Evolutionary conservation across 1,284 basidiomycete genomes (phyloP), one percentile per base, ranked within the genome.

Genomic region (Trametes pubescens): DNA sequence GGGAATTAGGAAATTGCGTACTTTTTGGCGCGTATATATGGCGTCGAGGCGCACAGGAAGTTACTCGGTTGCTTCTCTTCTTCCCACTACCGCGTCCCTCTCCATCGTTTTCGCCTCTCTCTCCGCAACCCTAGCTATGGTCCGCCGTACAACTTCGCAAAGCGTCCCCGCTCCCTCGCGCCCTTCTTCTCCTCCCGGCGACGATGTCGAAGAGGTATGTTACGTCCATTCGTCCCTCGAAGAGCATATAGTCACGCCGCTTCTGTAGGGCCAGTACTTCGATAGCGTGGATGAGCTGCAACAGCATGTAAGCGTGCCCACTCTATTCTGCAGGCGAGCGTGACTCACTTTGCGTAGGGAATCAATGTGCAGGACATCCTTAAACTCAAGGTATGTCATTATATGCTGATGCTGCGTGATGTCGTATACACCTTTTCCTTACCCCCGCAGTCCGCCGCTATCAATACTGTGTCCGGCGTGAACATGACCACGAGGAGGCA

Each of bases 351-450:
- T 58, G 38, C 48, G 8, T 69, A 96, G 93, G 95, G 95, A 22
- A 96, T 97, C 76, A 97, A 96, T 69, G 90, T 95, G 35, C 93
- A 96, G 79, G 95, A 98, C 75, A 96, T 98, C 61, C 76, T 91
- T 62, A 98, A 98, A 78, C 87, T 98, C 68, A 97, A 97, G 81
- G 93, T 92, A 53, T 70, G 69, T 2, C n/a, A 0, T 2, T n/a
- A 1, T 18, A 48, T 24, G 2, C 46, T 49, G 8, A 48, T 57
- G 14, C 4, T n/a, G 26, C 35, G n/a, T 32, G 47, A 48, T 53
- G 48, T 65, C 64, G 38, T 51, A 40, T 11, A 34, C 22, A 22
- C 13, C 8, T 4, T 46, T 11, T 22, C 2, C 43, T 13, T 11
- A 9, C 22, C 7, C 18, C 29, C 52, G 22, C 16, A 92, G 90